Evolutionary conservation across 805 yeast genomes (phyloP).

Genomic region (Candida verbasci): DNA sequence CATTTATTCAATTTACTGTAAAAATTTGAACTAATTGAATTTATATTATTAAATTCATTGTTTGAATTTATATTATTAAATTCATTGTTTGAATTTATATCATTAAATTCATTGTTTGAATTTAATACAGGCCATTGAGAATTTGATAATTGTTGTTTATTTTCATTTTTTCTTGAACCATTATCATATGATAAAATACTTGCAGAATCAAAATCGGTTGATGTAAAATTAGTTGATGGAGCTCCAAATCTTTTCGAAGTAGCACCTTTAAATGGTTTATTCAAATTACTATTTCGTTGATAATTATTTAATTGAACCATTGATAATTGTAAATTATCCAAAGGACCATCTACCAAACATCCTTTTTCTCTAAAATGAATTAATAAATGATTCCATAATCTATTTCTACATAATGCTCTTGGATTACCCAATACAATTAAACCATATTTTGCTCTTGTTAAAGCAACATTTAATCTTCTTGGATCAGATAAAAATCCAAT

Average conservation of each 20-base stretch:
- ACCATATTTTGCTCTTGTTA: conserved; percentile 42
- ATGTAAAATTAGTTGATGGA: conserved; percentile 10
- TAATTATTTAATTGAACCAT: conserved; percentile 46
- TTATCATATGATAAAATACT: conserved; percentile 22
- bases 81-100: too few species aligned
- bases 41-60: too few species aligned
- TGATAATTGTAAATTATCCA: conserved; percentile 73
- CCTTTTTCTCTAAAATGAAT: conserved; percentile 79
- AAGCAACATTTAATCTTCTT: conserved; percentile 40
- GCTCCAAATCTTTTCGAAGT: conserved; percentile 8
- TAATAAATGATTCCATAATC: conserved; percentile 74
- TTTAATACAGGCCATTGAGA: conserved; percentile 6
- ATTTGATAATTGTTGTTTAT: conserved; percentile 3
- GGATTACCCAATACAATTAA: conserved; percentile 75
- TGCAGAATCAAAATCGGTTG: conserved; percentile 23
- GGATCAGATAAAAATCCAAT: conserved; percentile 44
- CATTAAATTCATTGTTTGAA: too few species aligned
- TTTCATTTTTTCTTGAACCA: conserved; percentile 1
- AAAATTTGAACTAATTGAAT: conserved; percentile 26
- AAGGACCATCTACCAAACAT: conserved; percentile 84
- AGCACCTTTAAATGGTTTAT: neutral
- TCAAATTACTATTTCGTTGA: conserved; percentile 24
- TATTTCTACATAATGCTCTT: conserved; percentile 61
- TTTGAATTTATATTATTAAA: too few species aligned
- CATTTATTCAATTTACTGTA: conserved; percentile 23